Conservation (phyloP, 2,329 filamentous ascomycete genomes). For the Fusarium buharicum region DNA sequence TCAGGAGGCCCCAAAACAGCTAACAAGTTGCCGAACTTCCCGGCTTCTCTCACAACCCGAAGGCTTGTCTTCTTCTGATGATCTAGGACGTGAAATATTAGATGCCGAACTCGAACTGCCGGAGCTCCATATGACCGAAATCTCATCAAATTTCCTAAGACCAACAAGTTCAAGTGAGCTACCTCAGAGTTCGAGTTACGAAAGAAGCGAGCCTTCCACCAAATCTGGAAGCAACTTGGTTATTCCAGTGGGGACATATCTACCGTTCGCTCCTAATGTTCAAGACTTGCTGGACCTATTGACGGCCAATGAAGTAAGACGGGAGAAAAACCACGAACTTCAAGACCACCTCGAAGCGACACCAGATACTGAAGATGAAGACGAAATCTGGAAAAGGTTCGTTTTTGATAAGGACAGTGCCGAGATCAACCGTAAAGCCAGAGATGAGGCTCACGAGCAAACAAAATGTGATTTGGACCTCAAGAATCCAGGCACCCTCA, state of each 20-base stretch:
- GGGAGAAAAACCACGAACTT: neutral
- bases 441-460: constrained; percentile 36
- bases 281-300: constrained; percentile 41
- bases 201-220: neutral
- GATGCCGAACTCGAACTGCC: constrained; percentile 4
- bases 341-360: neutral
- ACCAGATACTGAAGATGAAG: constrained; percentile 40
- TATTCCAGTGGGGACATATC: constrained; percentile 4
- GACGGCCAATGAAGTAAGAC: constrained; percentile 18
- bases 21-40: neutral
- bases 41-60: neutral
- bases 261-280: constrained; percentile 14
- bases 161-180: neutral
- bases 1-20: neutral
- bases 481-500: neutral
- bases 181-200: neutral
- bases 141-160: neutral
- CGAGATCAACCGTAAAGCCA: constrained; percentile 37
- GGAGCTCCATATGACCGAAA: neutral
- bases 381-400: constrained; percentile 48
- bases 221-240: constrained; percentile 7
- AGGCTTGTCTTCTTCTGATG: neutral
- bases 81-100: neutral
- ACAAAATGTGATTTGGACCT: constrained; percentile 27
- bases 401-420: constrained; percentile 40